Evolutionary conservation across 139 green algal genomes (phyloP), one percentile per base, ranked within the genome.

Genomic region (Chlorella ohadii): DNA sequence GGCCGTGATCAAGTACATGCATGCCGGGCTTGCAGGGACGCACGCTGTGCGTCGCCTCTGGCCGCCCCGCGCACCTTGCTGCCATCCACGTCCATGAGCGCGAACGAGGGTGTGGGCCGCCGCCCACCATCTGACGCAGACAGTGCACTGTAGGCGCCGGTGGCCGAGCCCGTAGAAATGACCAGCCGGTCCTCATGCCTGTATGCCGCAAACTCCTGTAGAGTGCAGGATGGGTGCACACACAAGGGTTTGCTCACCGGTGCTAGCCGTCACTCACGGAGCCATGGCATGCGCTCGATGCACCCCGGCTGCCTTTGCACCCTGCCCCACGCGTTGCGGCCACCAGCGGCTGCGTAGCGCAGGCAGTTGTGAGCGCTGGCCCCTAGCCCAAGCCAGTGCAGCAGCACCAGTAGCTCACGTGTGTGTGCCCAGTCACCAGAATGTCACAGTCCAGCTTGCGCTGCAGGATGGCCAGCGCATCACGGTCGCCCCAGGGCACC

Each of bases 1-100:
- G 36, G 33, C 47, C 19, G 27, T 3, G 22, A 25, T 12, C n/a
- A 44, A 13, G 20, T 64, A 68, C 28, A 15, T n/a, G 27, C 73
- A 38, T 38, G 94, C 92, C 92, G 20, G 25, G 28, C 59, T 16
- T 16, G 6, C 27, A 31, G n/a, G 27, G 27, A n/a, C 9, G 28
- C 59, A 2, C 0, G 6, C n/a, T 71, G 65, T 27, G 20, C 3
- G 3, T 28, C 12, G 2, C 20, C 28, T 28, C 12, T 7, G 19
- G 22, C 38, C 17, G 20, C 16, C n/a, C 74, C 15, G 33, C 73
- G 15, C 55, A 81, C 76, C 76, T 94, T 96, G 47, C 31, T 86
- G 0, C 93, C 96, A 63, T 98, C 94, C n/a, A 99, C 87, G 80
- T 99, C 96, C 94, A 99, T 97, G 12, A 99, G 93, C 34, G 97